Conservation (phyloP, 768 basidiomycete genomes). For the Rickenella mellea region DNA sequence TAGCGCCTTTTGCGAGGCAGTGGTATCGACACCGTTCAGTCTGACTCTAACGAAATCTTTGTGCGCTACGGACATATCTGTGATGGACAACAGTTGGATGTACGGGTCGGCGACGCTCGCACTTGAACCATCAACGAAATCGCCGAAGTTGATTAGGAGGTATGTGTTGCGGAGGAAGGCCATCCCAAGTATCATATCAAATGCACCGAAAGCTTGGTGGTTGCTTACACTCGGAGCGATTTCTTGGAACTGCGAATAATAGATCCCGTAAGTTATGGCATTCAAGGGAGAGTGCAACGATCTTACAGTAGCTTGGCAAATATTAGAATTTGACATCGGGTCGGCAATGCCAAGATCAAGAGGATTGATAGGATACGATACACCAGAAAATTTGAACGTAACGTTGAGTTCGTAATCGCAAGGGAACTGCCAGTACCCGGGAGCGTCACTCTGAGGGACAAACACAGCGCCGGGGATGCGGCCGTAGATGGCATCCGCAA, state of each 20-base stretch:
- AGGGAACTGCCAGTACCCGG: conserved; percentile 21
- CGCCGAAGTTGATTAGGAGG: conserved; percentile 25
- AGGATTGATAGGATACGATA: conserved; percentile 23
- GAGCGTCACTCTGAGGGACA: conserved; percentile 10
- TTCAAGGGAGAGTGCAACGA: background rate
- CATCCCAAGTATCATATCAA: conserved; percentile 27
- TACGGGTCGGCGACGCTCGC: conserved; percentile 20
- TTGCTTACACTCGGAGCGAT: conserved; percentile 9
- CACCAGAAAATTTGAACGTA: conserved; percentile 22
- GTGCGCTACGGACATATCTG: conserved; percentile 18
- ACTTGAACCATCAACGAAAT: conserved; percentile 22
- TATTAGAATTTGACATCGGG: conserved; percentile 12
- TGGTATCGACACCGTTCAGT: conserved; percentile 20
- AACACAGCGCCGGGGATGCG: conserved; percentile 21
- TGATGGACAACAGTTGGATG: conserved; percentile 22
- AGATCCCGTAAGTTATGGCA: background rate
- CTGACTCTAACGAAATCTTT: conserved; percentile 22
- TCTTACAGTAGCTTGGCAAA: conserved; percentile 22
- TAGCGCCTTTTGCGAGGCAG: conserved; percentile 9
- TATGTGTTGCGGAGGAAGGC: conserved; percentile 29
- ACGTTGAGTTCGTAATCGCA: conserved; percentile 24
- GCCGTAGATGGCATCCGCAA: conserved; percentile 24
- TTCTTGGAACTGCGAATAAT: conserved; percentile 21
- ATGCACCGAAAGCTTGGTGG: conserved; percentile 7
- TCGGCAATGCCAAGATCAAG: conserved; percentile 20